Base-by-base conservation (phyloP, 352 stramenopile genomes). In the Globisporangium lucens region DNA sequence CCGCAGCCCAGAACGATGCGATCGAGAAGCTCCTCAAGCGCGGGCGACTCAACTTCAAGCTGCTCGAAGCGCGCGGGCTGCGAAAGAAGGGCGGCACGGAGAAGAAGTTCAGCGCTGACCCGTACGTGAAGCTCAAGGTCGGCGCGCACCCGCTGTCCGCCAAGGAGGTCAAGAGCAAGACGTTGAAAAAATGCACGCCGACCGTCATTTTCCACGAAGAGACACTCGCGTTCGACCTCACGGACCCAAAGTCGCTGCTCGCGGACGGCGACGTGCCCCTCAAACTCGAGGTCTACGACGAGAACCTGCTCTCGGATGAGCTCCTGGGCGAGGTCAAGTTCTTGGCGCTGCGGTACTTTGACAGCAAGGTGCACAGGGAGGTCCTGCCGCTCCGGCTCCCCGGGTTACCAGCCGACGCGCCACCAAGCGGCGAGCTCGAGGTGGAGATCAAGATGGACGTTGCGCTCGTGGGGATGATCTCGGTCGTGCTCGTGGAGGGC, bases 201-300 rank as follows among this genome's bases (percentile, higher is more conserved):
- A 82, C 89, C 17, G 77, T 94, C 5, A 83, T 92, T 38, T 98
- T 98, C 78, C 84, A 94, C 24, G 85, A 96, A 65, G 91, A 96
- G 55, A 67, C 88, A 29, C 73, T 97, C 4, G 56, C 70, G 4
- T 95, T 96, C 46, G 89, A 98, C 56, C 69, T 98, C 46, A 80
- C 84, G 0, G 77, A 97, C n/a, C 89, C 91, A 4, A 65, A 78
- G 2, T 78, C 75, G 9, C 81, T 97, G 6, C 68, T 97, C 12
- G 73, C 79, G 1, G 78, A 91, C 61, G 82, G 94, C 41, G 86
- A 93, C 43, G 67, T 93, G 36, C 70, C 82, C n/a, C 69, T 91
- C 52, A 79, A 80, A 22, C 75, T 97, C 24, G 89, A 97, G 58
- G 7, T 98, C 0, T 97, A 78, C 63, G 89, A 98, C 49, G 90